Conservation (phyloP, 83 land plant genomes). For the Larix sibirica region DNA sequence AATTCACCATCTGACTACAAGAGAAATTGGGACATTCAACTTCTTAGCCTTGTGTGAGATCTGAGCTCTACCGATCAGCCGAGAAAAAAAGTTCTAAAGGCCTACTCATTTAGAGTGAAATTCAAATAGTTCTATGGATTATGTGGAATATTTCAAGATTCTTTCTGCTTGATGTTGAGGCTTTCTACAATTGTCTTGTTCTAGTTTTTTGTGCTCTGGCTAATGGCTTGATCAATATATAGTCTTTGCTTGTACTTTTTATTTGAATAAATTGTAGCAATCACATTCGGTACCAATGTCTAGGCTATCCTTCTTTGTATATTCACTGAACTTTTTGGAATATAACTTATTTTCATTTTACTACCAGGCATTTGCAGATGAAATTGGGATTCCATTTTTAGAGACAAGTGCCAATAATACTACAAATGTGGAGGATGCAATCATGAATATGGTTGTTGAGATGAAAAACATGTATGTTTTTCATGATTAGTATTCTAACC, state of each 20-base stretch:
- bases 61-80: no score
- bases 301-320: not conserved
- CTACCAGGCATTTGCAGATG: slow-evolving; percentile 74
- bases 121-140: not conserved
- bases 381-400: slow-evolving; percentile 77
- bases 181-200: not conserved
- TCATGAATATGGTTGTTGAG: slow-evolving; percentile 74
- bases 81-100: not conserved
- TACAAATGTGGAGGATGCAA: slow-evolving; percentile 70
- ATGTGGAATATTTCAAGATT: no score
- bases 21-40: slow-evolving; percentile 53
- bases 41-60: no score
- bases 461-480: slow-evolving; percentile 56
- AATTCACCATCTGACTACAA: slow-evolving; percentile 92
- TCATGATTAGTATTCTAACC: not conserved
- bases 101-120: no score
- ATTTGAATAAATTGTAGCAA: not conserved
- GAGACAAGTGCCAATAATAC: slow-evolving; percentile 80
- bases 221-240: not conserved
- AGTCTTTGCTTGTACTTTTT: not conserved
- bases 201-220: not conserved
- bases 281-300: not conserved
- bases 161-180: no score
- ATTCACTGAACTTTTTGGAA: not conserved
- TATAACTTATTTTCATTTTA: not conserved